A percentile compares a stretch with the other conserved stretches of the same genome.
phyloP scores from a whole-genome alignment of 768 basidiomycete species.

The Calvatia gigantea region DNA sequence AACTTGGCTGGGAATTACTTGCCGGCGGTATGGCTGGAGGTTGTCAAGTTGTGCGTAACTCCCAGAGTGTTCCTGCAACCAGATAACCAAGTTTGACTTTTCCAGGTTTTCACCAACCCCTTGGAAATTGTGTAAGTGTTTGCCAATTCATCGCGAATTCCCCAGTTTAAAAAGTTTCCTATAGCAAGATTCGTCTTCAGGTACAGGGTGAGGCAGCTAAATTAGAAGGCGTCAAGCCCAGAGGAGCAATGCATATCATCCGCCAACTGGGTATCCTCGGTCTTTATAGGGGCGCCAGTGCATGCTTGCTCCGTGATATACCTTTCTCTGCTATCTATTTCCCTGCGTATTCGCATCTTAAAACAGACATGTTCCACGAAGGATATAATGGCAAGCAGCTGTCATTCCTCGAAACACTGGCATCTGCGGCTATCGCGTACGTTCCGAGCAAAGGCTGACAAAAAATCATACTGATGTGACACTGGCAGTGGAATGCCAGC shows the following conservation, averaged over 20 bases:
- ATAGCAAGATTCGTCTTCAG: slow-evolving; percentile 89
- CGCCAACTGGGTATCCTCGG: slow-evolving; percentile 90
- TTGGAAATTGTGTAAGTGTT: slow-evolving; percentile 84
- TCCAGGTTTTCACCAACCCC: slow-evolving; percentile 94
- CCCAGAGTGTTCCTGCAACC: background rate
- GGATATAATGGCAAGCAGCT: slow-evolving; percentile 94
- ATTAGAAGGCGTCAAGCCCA: slow-evolving; percentile 71
- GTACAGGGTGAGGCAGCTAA: slow-evolving; percentile 96
- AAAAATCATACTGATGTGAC: slow-evolving; percentile 24
- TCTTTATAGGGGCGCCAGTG: slow-evolving; percentile 88
- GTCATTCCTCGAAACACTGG: slow-evolving; percentile 85
- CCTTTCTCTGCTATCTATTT: slow-evolving; percentile 97
- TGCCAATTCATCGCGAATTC: background rate
- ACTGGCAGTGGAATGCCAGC: slow-evolving; percentile 90
- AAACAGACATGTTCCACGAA: slow-evolving; percentile 93
- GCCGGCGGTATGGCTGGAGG: slow-evolving; percentile 95
- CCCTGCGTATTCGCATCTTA: slow-evolving; percentile 83
- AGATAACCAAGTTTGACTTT: slow-evolving; percentile 12
- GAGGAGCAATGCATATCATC: slow-evolving; percentile 90
- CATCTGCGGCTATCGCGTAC: slow-evolving; percentile 78
- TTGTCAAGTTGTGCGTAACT: slow-evolving; percentile 87
- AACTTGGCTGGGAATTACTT: slow-evolving; percentile 83
- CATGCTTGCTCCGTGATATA: slow-evolving; percentile 92
- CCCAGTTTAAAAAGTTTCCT: slow-evolving; percentile 12
- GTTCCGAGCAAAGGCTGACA: slow-evolving; percentile 23